A percentile compares a stretch with the other conserved stretches of the same genome.
These are phyloP conservation scores for Fraxinus pennsylvanica DNA, from an alignment of 257 asterid species.

Conservation along the genomic window DNA sequence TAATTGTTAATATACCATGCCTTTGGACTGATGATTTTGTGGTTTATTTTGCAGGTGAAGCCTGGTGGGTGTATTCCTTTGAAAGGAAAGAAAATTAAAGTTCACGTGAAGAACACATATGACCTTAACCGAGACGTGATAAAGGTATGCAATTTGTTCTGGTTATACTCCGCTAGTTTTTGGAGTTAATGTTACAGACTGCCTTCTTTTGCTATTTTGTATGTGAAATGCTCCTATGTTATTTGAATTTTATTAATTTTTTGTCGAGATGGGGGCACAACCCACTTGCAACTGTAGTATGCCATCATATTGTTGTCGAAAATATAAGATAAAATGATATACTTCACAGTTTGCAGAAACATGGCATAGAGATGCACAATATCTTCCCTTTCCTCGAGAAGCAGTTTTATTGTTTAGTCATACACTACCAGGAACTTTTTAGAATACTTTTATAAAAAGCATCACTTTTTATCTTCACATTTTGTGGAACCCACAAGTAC, in stretches of 20 bases:
- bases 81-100: constrained; percentile 74
- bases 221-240: not conserved
- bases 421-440: not conserved
- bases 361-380: not conserved
- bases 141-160: constrained; percentile 52
- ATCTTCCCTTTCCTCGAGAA: not conserved
- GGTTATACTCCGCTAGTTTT: not conserved
- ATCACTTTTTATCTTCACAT: too few relatives aligned
- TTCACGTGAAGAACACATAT: constrained; percentile 60
- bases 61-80: constrained; percentile 87
- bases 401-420: not conserved
- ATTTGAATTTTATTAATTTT: not conserved
- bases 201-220: not conserved
- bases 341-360: not conserved
- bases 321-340: not conserved
- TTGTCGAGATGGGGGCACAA: not conserved
- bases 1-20: not conserved
- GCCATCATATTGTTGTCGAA: not conserved
- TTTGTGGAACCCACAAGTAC: too few relatives aligned
- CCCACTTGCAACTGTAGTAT: not conserved
- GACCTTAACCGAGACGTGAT: constrained; percentile 95
- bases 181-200: not conserved
- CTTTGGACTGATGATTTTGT: constrained; percentile 20
- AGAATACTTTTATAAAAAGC: not conserved
- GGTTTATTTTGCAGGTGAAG: constrained; percentile 59